Base-by-base conservation (phyloP, 2,329 filamentous ascomycete genomes). In the Phialocephala subalpina region DNA sequence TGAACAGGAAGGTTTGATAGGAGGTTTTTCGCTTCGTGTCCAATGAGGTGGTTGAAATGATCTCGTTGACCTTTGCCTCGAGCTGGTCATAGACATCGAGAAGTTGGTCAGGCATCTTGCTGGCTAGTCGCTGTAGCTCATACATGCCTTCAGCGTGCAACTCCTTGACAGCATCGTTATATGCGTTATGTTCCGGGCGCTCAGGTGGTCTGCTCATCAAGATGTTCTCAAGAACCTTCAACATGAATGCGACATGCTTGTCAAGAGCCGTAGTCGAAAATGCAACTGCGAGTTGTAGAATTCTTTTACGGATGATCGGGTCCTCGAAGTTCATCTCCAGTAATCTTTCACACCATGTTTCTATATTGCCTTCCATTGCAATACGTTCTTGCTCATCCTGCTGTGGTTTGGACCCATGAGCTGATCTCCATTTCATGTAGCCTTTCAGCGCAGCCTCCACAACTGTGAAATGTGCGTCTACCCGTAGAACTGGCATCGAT, bases 41-140 rank as follows among this genome's bases (percentile, higher is more conserved):
- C 35, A 92, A 81, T 62, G 86, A 85, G 35, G 91, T 88, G 57
- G 92, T 87, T 68, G 88, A 84, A 76, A 92, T 86, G 82, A 97
- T 89, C 77, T 95, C 91, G 66, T 91, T 90, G 66, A 98, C 90
- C 74, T 93, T 93, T 42, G 84, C 85, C 77, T 97, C 92, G 33
- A 99, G 87, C 72, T 96, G 88, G 65, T 95, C 91, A 76, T 97
- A 98, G 33, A 97, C 94, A 42, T 89, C 88, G 87, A 73, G 58
- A 68, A 99, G 89, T 75, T 97, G 91, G 77, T 98, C 92, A 0
- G 96, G 91, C 85, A 97, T 97, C 73, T 94, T 93, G 68, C 92
- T 89, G 7, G 95, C 95, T 47, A 99, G 83, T 64, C 94, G 88
- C 74, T 97, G 94, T 66, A 98, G 84, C 78, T 99, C 95, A 63